These are phyloP conservation scores for Teratosphaeria gauchensis DNA, from an alignment of 2,329 filamentous ascomycete genomes.

Conservation along the genomic window DNA sequence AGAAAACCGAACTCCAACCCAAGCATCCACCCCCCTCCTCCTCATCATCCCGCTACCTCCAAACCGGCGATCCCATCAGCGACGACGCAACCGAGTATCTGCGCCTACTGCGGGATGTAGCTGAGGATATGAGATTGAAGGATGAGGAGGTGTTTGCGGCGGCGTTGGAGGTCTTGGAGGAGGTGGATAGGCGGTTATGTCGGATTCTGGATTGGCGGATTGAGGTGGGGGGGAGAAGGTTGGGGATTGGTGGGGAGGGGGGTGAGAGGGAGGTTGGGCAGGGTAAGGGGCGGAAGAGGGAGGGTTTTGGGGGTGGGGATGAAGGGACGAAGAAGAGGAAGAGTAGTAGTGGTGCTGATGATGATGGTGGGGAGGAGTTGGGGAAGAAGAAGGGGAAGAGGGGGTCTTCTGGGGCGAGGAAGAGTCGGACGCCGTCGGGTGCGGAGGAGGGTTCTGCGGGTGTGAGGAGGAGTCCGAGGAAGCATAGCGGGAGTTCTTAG, in stretches of 20 bases:
- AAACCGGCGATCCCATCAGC: not conserved
- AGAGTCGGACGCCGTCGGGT: not conserved
- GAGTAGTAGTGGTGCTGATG: no score
- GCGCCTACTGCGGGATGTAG: no score
- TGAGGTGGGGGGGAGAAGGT: not conserved
- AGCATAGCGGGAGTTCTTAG: not conserved
- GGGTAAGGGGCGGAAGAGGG: no score
- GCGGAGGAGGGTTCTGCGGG: not conserved
- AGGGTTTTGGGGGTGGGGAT: no score
- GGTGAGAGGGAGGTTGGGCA: no score
- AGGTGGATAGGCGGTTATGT: not conserved
- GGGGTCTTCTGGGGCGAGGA: not conserved
- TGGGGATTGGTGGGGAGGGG: no score
- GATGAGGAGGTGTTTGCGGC: not conserved
- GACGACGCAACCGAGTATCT: no score
- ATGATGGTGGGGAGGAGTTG: not conserved
- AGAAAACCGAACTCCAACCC: no score
- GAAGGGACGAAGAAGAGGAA: no score
- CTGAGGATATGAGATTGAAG: no score
- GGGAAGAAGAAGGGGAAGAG: not conserved
- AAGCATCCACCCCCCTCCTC: no score
- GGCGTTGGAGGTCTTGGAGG: not conserved
- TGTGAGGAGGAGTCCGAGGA: not conserved
- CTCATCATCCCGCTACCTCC: no score
- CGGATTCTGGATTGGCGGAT: not conserved